Base-by-base conservation (phyloP, 1,139 yeast genomes). In the Yamadazyma dendronema region DNA sequence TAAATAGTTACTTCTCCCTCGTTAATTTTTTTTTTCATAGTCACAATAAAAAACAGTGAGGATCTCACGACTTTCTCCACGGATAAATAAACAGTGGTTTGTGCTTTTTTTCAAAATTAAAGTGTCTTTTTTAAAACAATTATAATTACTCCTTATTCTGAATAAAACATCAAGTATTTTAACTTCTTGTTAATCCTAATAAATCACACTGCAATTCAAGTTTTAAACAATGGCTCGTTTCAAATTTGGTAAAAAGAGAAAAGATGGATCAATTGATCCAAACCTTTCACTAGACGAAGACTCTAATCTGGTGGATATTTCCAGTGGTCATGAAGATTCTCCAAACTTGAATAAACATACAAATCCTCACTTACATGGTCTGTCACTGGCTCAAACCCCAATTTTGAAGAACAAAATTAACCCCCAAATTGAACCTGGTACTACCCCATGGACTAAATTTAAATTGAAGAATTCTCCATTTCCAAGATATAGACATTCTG, bases 401-500 rank as follows among this genome's bases (percentile, higher is more conserved):
- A 36, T 36, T 17, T 29, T 36, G 30, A 36, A 28, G 16, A 32
- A 31, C 24, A 23, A 16, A 26, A 4, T 25, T 4, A 4, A 26
- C n/a, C 39, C 29, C 10, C 33, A 23, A 14, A 13, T 41, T 28
- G 37, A 36, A 28, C 38, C 34, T 11, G 52, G 46, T 5, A 41
- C 57, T 43, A 58, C 83, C 17, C 96, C 96, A 2, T 90, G 97
- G 97, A 74, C 74, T 34, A 74, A 87, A 51, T 75, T 77, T 49
- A 79, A 79, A 52, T 67, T 90, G 29, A 69, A 70, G 46, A 79
- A 85, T 50, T 83, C 94, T 3, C 97, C 97, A 1, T 89, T 92
- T 54, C 97, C 98, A 5, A 77, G 97, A 33, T 89, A 89, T 57
- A 83, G 97, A 51, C 97, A 92, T 59, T 88, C 95, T 0, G 92